Percentiles rank a stretch among this genome's conserved stretches.
phyloP scores from a whole-genome alignment of 257 asterid species.

The Solanum raphanifolium region DNA sequence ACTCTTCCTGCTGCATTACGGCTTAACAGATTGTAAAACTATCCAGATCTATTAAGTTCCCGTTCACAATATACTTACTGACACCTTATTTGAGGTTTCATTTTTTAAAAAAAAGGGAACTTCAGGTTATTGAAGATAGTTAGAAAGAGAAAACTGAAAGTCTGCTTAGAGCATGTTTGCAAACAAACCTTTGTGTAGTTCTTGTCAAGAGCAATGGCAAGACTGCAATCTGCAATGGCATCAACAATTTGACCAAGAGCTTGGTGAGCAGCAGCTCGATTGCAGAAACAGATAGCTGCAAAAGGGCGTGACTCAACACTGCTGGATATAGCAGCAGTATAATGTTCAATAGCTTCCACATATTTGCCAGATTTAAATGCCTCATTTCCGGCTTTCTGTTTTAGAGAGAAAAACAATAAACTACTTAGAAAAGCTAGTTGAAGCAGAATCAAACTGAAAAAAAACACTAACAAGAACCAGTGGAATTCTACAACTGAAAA shows the following conservation, averaged over 20 bases:
- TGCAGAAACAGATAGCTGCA: slow-evolving; percentile 91
- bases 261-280: slow-evolving; percentile 97
- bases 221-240: slow-evolving; percentile 92
- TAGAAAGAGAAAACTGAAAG: neutral
- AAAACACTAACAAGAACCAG: neutral
- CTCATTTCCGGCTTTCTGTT: slow-evolving; percentile 86
- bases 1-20: neutral
- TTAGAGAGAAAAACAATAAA: slow-evolving; percentile 2
- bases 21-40: neutral
- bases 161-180: neutral
- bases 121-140: neutral
- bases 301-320: slow-evolving; percentile 75
- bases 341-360: slow-evolving; percentile 77
- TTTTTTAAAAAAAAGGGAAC: neutral
- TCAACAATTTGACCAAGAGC: slow-evolving; percentile 66
- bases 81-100: neutral
- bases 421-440: neutral
- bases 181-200: slow-evolving; percentile 65
- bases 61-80: neutral
- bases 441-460: neutral
- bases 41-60: neutral
- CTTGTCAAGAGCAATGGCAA: slow-evolving; percentile 81
- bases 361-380: slow-evolving; percentile 69
- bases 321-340: slow-evolving; percentile 69
- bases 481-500: neutral